Evolutionary conservation across 305 asterid genomes (phyloP).

Genomic region (Fraxinus paxiana): DNA sequence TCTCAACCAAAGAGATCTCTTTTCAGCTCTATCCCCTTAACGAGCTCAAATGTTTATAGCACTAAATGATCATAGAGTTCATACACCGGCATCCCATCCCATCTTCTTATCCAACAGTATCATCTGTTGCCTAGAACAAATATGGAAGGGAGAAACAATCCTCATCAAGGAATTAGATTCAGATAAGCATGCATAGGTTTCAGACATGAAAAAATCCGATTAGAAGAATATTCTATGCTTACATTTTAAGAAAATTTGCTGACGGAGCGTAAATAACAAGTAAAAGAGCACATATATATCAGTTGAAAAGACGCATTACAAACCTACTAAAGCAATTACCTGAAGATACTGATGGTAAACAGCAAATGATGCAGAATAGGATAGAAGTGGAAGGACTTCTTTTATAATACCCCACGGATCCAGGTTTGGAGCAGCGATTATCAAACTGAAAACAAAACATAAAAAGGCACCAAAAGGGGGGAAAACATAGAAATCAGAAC

Average conservation of each 20-base stretch:
- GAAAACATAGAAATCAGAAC: slow-evolving; percentile 23
- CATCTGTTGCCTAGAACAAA: not conserved
- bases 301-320: not conserved
- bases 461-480: slow-evolving; percentile 28
- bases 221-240: not conserved
- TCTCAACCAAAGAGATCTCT: not conserved
- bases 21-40: not conserved
- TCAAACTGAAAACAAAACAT: slow-evolving; percentile 47
- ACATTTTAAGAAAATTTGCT: not conserved
- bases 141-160: not conserved
- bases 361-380: slow-evolving; percentile 83
- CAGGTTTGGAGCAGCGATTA: slow-evolving; percentile 70
- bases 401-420: slow-evolving; percentile 75
- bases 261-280: not conserved
- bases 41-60: not conserved
- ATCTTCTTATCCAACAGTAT: not conserved
- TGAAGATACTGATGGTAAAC: slow-evolving; percentile 82
- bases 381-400: slow-evolving; percentile 68
- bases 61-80: not conserved
- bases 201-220: not conserved
- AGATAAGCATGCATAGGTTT: not conserved
- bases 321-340: slow-evolving; percentile 39
- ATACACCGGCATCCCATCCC: not conserved
- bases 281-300: not conserved
- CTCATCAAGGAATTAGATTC: not conserved